Base-by-base conservation (phyloP, 306 rosid species). In the Prosopis cineraria region DNA sequence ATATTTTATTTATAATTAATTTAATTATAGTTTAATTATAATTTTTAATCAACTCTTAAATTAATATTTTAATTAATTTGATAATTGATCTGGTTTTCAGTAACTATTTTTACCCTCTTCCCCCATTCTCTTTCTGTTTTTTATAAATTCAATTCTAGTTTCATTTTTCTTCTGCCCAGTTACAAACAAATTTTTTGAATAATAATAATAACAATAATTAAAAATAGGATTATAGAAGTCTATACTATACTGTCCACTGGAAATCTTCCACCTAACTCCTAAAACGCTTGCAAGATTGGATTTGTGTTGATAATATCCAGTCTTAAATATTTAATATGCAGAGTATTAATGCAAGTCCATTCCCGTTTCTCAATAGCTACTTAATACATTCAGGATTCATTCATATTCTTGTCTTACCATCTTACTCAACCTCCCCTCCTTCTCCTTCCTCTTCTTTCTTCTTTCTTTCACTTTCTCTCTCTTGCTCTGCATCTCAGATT, bases 401-500 rank as follows among this genome's bases (percentile, higher is more conserved):
- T 52, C 73, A 89, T 85, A 90, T 94, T 94, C 97, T 92, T 89
- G 82, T 87, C 94, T 84, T 76, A 83, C 85, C 77, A 20, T 83
- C 87, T 84, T 82, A 89, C 96, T 90, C 97, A 88, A 81, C 25
- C 83, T 36, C 74, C 22, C 52, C 30, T 68, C 22, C 3, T 40
- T 14, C 66, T 24, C n/a, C 66, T 24, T 79, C 53, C 40, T 73
- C 80, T 66, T 73, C 56, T 41, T 25, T 40, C 60, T 63, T 10
- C n/a, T 22, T 9, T 20, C 64, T 63, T 59, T 22, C 55, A 73
- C 60, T 29, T 47, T 17, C 75, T 68, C 45, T 68, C 20, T 44
- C 55, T 73, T 76, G 39, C 77, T 75, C 76, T 68, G 83, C 69
- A 47, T 83, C 84, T 84, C 79, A 19, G 22, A 65, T 79, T 78